phyloP scores from a whole-genome alignment of 352 stramenopile species.

The Pythium angustatum region DNA sequence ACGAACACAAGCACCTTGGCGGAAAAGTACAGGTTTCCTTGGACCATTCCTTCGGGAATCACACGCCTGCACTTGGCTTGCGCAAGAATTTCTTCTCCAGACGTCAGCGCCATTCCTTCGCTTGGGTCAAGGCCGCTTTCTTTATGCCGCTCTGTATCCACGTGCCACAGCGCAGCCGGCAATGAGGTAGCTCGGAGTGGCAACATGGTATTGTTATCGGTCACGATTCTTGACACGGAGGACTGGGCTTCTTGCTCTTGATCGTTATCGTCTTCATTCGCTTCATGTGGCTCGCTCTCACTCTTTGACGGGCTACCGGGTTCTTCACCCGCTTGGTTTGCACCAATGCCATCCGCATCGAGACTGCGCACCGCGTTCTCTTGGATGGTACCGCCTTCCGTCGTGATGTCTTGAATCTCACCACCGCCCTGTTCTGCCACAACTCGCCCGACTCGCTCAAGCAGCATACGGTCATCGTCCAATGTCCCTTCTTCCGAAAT shows the following conservation, averaged over 20 bases:
- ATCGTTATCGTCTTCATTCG: constrained; percentile 13
- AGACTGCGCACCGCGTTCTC: neutral
- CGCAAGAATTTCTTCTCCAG: constrained; percentile 66
- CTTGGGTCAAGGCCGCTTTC: constrained; percentile 72
- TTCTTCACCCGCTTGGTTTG: constrained; percentile 21
- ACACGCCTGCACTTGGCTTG: constrained; percentile 68
- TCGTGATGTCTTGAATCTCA: constrained; percentile 81
- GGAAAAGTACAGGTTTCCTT: constrained; percentile 65
- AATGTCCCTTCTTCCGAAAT: constrained; percentile 23
- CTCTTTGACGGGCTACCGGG: constrained; percentile 20
- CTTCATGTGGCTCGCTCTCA: constrained; percentile 17
- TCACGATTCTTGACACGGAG: neutral
- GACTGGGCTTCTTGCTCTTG: constrained; percentile 15
- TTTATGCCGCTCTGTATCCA: constrained; percentile 35
- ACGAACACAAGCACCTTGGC: constrained; percentile 70
- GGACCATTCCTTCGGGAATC: constrained; percentile 70
- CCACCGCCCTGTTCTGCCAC: constrained; percentile 71
- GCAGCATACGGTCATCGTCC: constrained; percentile 40
- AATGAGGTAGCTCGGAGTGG: constrained; percentile 9
- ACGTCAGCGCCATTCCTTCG: constrained; percentile 53
- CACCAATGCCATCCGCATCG: neutral
- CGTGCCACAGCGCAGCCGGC: constrained; percentile 24
- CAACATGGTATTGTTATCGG: neutral
- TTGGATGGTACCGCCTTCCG: constrained; percentile 32
- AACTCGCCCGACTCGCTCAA: constrained; percentile 70